These are phyloP conservation scores for Talaromyces sp. DNA, from an alignment of 2,329 filamentous ascomycete genomes.

Conservation along the genomic window DNA sequence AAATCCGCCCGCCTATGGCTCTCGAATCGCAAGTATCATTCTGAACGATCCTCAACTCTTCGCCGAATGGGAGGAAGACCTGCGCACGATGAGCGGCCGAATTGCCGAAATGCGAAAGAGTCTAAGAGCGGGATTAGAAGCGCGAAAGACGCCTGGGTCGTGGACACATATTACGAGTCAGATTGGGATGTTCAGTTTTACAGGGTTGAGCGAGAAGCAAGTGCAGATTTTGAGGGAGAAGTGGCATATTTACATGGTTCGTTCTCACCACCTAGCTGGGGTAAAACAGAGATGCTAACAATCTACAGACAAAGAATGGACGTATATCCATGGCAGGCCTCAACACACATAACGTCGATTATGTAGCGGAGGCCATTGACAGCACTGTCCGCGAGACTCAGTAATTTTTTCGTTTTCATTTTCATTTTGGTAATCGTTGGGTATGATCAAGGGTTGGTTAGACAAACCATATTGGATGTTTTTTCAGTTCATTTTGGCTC, in stretches of 20 bases:
- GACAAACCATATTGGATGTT: neutral
- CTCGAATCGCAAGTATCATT: conserved; percentile 77
- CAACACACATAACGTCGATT: conserved; percentile 87
- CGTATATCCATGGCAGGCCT: conserved; percentile 98
- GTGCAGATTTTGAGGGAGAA: conserved; percentile 46
- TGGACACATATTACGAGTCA: conserved; percentile 99
- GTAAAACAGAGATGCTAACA: neutral
- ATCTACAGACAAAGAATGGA: conserved; percentile 76
- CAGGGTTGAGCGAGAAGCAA: conserved; percentile 50
- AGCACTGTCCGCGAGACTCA: conserved; percentile 62
- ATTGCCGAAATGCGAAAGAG: conserved; percentile 88
- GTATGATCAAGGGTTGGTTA: neutral
- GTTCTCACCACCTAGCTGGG: conserved; percentile 13
- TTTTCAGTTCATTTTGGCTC: neutral
- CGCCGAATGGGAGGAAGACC: conserved; percentile 85
- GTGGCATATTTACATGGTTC: conserved; percentile 51
- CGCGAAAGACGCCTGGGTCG: conserved; percentile 72
- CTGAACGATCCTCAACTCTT: conserved; percentile 82
- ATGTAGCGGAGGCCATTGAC: conserved; percentile 86
- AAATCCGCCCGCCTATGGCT: conserved; percentile 92
- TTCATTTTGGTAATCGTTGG: neutral
- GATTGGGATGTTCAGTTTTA: conserved; percentile 98
- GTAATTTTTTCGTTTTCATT: conserved; percentile 1
- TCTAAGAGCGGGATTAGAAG: conserved; percentile 75
- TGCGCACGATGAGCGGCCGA: conserved; percentile 89